Conservation (phyloP, 176 grass and related monocot species). For the Bromus sterilis region DNA sequence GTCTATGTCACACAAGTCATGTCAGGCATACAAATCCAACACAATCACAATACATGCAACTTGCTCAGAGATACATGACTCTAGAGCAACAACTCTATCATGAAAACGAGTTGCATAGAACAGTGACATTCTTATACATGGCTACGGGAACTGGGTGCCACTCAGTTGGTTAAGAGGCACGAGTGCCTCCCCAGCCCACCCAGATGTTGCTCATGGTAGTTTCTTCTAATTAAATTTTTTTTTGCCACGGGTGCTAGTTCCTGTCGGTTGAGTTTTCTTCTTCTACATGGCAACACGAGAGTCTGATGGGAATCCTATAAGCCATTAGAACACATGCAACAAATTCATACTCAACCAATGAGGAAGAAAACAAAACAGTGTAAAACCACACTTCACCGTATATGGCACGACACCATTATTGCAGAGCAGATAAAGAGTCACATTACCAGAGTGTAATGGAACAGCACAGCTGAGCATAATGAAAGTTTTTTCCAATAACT, state of each 20-base stretch:
- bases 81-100: slow-evolving; percentile 13
- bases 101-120: neutral
- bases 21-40: slow-evolving; percentile 15
- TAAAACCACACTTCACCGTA: neutral
- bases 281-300: neutral
- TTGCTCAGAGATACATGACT: slow-evolving; percentile 15
- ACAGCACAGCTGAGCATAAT: neutral
- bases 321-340: neutral
- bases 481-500: neutral
- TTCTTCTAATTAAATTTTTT: neutral
- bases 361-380: neutral
- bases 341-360: neutral
- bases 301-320: neutral
- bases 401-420: neutral
- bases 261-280: neutral
- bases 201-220: neutral
- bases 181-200: neutral
- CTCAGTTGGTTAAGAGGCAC: neutral
- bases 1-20: neutral
- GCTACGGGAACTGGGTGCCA: neutral
- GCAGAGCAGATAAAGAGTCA: neutral
- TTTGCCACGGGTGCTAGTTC: too few species aligned
- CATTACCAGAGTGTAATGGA: neutral
- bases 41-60: slow-evolving; percentile 12
- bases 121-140: neutral